Evolutionary conservation across 129 eudicot species (phyloP).

Genomic region (Helichrysum umbraculigerum): DNA sequence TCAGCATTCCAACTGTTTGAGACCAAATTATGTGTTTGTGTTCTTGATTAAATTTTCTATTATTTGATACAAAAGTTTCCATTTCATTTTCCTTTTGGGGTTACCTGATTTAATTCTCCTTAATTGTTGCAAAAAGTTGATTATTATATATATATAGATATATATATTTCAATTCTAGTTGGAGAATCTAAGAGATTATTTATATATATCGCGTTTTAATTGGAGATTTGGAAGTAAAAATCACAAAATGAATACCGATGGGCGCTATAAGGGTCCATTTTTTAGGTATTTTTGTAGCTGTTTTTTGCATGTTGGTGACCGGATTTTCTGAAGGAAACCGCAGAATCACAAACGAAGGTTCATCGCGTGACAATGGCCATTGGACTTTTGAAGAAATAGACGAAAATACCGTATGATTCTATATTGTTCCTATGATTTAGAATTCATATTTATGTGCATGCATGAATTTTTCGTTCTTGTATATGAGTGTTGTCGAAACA

Average conservation of each 20-base stretch:
- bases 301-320: conserved; percentile 45
- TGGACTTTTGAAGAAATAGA: conserved; percentile 39
- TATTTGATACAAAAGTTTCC: not conserved
- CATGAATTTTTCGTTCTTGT: conserved; percentile 13
- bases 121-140: not conserved
- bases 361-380: conserved; percentile 16
- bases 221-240: not conserved
- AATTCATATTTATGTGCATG: conserved; percentile 5
- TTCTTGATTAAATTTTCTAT: not conserved
- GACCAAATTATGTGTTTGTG: not conserved
- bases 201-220: not conserved
- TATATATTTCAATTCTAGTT: not conserved
- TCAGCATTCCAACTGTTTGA: conserved; percentile 32
- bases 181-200: conserved; percentile 14
- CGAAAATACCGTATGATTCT: conserved; percentile 49
- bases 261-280: conserved; percentile 43
- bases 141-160: not conserved
- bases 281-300: conserved; percentile 41
- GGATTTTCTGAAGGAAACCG: conserved; percentile 45
- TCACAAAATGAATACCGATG: conserved; percentile 32
- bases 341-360: conserved; percentile 32
- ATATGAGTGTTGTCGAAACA: not conserved
- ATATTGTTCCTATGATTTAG: not conserved
- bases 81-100: not conserved
- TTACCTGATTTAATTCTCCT: not conserved